These are phyloP conservation scores for Pleurozium schreberi DNA, from an alignment of 225 moss, liverwort and hornwort genomes.

Conservation along the genomic window DNA sequence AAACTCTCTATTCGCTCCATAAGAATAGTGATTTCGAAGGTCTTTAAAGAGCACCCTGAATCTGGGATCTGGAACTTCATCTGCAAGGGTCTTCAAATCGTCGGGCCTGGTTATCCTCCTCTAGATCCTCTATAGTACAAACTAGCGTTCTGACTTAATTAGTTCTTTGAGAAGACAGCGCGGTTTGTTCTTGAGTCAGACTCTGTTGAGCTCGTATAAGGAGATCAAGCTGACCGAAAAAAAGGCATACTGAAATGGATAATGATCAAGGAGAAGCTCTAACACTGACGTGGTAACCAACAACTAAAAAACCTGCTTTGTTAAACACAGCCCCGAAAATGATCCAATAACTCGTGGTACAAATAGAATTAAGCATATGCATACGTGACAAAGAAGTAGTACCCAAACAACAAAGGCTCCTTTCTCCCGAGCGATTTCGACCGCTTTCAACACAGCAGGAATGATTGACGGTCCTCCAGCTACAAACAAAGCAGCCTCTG, in stretches of 20 bases:
- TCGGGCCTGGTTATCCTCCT: neutral
- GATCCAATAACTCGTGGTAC: neutral
- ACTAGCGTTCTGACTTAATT: neutral
- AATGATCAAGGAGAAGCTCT: neutral
- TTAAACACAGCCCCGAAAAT: neutral
- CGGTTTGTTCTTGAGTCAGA: neutral
- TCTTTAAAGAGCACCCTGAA: neutral
- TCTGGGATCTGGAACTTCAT: neutral
- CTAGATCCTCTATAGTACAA: neutral
- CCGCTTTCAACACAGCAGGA: conserved; percentile 57
- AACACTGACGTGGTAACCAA: neutral
- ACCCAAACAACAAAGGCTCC: conserved; percentile 90
- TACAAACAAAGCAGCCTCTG: conserved; percentile 56
- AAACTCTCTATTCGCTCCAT: neutral
- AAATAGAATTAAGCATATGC: neutral
- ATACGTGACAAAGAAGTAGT: neutral
- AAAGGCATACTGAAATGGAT: neutral
- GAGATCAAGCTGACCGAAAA: neutral
- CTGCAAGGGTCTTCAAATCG: neutral
- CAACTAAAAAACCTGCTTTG: neutral
- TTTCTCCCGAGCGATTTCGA: conserved; percentile 60
- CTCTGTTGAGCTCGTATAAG: neutral
- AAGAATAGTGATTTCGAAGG: neutral
- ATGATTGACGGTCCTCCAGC: conserved; percentile 64
- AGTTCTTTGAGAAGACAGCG: neutral